phyloP scores from a whole-genome alignment of 345 rosid genomes.

The Syzygium aqueum region DNA sequence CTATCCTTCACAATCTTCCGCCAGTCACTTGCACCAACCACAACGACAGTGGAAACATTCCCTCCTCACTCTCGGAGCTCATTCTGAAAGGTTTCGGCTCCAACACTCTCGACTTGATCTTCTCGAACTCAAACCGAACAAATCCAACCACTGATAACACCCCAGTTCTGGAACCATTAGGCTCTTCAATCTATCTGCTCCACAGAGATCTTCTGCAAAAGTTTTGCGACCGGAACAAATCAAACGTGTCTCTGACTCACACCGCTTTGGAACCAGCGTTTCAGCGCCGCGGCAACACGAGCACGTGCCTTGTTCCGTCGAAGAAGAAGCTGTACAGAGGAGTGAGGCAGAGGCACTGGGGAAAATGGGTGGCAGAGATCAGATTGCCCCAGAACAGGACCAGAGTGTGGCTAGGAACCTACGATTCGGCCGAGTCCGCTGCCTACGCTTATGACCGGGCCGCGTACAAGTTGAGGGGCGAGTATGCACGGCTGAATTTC shows the following conservation, averaged over 20 bases:
- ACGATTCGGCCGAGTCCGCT: conserved; percentile 81
- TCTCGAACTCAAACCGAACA: conserved; percentile 42
- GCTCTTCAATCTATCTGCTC: conserved; percentile 74
- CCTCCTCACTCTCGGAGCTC: conserved; percentile 59
- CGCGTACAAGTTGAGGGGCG: conserved; percentile 90
- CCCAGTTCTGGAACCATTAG: conserved; percentile 24
- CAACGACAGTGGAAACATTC: conserved; percentile 9
- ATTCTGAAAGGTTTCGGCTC: conserved; percentile 60
- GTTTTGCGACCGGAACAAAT: conserved; percentile 10
- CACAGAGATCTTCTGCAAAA: conserved; percentile 72
- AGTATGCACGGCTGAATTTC: conserved; percentile 84
- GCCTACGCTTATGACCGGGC: conserved; percentile 95
- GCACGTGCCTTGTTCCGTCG: background rate
- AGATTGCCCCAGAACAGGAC: conserved; percentile 88
- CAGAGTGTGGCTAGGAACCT: conserved; percentile 95
- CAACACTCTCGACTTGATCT: conserved; percentile 74
- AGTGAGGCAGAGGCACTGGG: conserved; percentile 98
- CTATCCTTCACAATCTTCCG: conserved; percentile 26
- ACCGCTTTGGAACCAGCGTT: conserved; percentile 8
- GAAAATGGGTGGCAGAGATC: conserved; percentile 98
- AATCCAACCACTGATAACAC: background rate
- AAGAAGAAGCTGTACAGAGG: conserved; percentile 84
- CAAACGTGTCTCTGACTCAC: background rate
- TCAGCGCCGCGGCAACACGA: background rate
- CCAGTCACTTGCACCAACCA: conserved; percentile 5